Base-by-base conservation (phyloP, 441 rosid genomes). In the Adansonia gregorii region DNA sequence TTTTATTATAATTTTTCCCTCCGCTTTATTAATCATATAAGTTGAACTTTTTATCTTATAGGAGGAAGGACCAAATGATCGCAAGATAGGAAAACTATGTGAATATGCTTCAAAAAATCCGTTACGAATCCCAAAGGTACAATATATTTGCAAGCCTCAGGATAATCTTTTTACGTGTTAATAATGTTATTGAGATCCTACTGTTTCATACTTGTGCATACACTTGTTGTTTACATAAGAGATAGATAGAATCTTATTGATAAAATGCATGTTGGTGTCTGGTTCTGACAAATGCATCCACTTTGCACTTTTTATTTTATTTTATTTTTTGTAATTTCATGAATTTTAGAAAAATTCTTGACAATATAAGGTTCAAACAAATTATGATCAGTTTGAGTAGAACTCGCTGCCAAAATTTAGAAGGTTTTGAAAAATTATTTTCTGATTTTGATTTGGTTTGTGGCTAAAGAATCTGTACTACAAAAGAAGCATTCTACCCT, bases 31-130 rank as follows among this genome's bases (percentile, higher is more conserved):
- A 46, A 75, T 64, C 58, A 20, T 73, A 56, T 80, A 48, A 54
- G 41, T 72, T 82, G 39, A 69, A 76, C 3, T 45, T 63, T 45
- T 78, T 77, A 43, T 63, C 55, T 72, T 58, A 79, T 86, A 96
- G 98, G 98, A 88, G n/a, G 95, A 94, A 78, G 98, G 88, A 66
- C 94, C 92, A 20, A 94, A 93, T 84, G 99, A 93, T 73, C 87
- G 98, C 78, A 94, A 87, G 88, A 94, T 96, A 24, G 91, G 89
- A 75, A 96, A 93, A 83, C 89, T 96, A 31, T 96, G 99, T 83
- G 98, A 96, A 76, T 96, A 96, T 86, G 97, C 93, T 80, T 86
- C 91, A 55, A 96, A 89, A 82, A 96, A 96, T 76, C 93, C 98
- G 79, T 74, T 93, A 78, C 96, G 96, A 60, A 90, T 96, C 78